A percentile compares a stretch with the other conserved stretches of the same genome.
Evolutionary conservation across 1,139 yeast genomes (phyloP).

Genomic region (Geotrichum carabidarum): DNA sequence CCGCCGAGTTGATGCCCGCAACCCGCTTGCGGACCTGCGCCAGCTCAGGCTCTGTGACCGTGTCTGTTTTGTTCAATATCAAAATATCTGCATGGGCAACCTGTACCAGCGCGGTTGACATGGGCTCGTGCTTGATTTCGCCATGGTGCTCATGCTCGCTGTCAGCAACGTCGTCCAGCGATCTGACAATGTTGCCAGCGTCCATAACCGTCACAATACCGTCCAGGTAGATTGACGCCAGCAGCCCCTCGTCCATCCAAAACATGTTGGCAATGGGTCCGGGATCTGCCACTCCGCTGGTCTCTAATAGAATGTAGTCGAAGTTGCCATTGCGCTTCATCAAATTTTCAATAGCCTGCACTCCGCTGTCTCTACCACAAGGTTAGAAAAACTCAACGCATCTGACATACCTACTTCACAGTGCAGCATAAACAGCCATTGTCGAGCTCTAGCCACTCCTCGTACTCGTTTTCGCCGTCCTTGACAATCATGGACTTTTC

Average conservation of each 20-base stretch:
- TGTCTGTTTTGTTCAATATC: slow-evolving; percentile 71
- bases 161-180: slow-evolving; percentile 68
- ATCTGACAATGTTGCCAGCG: slow-evolving; percentile 58
- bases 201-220: slow-evolving; percentile 93
- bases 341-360: slow-evolving; percentile 84
- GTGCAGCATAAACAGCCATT: slow-evolving; percentile 97
- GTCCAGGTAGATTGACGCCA: slow-evolving; percentile 80
- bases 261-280: slow-evolving; percentile 94
- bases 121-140: slow-evolving; percentile 44
- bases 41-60: slow-evolving; percentile 33
- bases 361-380: slow-evolving; percentile 64
- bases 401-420: slow-evolving; percentile 46
- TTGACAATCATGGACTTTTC: slow-evolving; percentile 80
- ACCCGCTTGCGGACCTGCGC: slow-evolving; percentile 40
- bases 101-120: slow-evolving; percentile 84
- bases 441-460: slow-evolving; percentile 94
- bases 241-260: slow-evolving; percentile 89
- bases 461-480: slow-evolving; percentile 53
- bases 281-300: slow-evolving; percentile 98
- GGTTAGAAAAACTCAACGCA: neutral
- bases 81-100: slow-evolving; percentile 84
- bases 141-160: slow-evolving; percentile 54
- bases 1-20: slow-evolving; percentile 56
- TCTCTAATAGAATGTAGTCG: slow-evolving; percentile 84
- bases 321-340: slow-evolving; percentile 68